Evolutionary conservation across 2,329 filamentous ascomycete genomes (phyloP).

Genomic region (Aureobasidium namibiae): DNA sequence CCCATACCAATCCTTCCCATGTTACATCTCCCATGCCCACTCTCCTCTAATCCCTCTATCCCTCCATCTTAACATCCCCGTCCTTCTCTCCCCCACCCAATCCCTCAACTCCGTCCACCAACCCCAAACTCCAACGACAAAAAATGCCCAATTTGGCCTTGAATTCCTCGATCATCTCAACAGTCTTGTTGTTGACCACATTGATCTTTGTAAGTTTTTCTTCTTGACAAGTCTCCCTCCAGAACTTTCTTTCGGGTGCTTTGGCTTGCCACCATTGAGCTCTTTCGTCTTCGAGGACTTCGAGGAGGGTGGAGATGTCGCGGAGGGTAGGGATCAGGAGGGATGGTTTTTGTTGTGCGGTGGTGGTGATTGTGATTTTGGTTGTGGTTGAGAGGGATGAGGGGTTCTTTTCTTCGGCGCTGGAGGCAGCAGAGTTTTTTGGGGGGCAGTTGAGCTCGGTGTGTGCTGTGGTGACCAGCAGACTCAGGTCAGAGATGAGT

Average conservation of each 20-base stretch:
- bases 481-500: background rate
- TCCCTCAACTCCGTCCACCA: background rate
- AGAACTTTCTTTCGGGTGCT: background rate
- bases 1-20: no score
- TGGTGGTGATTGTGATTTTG: background rate
- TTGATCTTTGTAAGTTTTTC: background rate
- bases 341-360: background rate
- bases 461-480: background rate
- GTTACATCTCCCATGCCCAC: no score
- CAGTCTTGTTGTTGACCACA: background rate
- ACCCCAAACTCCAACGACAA: background rate
- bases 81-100: background rate
- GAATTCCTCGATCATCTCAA: background rate
- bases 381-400: background rate
- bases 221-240: background rate
- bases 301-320: background rate
- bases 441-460: background rate
- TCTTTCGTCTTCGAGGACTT: background rate
- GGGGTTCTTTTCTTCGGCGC: no score
- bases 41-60: no score
- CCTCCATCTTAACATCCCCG: background rate
- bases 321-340: background rate
- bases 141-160: background rate
- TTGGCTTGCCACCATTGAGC: background rate
- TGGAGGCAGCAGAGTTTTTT: background rate